Base-by-base conservation (phyloP, 176 grass and related monocot species). In the Tillandsia leiboldiana region DNA sequence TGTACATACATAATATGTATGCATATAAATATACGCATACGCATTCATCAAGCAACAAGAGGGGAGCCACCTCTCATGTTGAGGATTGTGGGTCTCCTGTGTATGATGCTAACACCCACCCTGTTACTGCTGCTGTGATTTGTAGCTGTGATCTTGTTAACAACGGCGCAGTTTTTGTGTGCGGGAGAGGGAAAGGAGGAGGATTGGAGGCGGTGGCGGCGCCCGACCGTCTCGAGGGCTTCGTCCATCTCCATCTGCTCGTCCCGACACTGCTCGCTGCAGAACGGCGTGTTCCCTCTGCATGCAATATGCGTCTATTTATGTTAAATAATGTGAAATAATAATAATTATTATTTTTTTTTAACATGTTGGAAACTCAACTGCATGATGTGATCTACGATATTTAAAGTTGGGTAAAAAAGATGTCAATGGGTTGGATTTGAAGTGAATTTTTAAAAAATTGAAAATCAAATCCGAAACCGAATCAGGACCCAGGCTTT, bases 231-330 rank as follows among this genome's bases (percentile, higher is more conserved):
- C 48, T 82, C 49, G 0, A 96, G 88, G 17, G 83, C 80, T 65
- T 88, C 85, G 73, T 96, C 91, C 85, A 96, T 96, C 74, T 74
- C 75, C 79, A 88, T 86, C 83, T 91, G 88, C 47, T 96, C 80
- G 56, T 78, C 33, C 75, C 91, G 71, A 65, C 91, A 96, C 33
- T 88, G 83, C 24, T 82, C 80, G 72, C 83, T 86, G 71, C 91
- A 96, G 79, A 96, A 96, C 50, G 91, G 76, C 9, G 64, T 69
- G 77, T 91, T 72, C 11, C 91, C 91, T 66, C 91, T 96, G 84
- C 63, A 70, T 7, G 33, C 33, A 6, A 42, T 7, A 42, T 42
- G 6, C 33, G 5, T 42, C 33, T 42, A 42, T 42, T 6, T 42
- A 42, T 42, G 33, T 42, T 42, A 42, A 42, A 42, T 6, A 42